Conservation (phyloP, 2,329 filamentous ascomycete genomes). For the Sordariomycetes sp. region DNA sequence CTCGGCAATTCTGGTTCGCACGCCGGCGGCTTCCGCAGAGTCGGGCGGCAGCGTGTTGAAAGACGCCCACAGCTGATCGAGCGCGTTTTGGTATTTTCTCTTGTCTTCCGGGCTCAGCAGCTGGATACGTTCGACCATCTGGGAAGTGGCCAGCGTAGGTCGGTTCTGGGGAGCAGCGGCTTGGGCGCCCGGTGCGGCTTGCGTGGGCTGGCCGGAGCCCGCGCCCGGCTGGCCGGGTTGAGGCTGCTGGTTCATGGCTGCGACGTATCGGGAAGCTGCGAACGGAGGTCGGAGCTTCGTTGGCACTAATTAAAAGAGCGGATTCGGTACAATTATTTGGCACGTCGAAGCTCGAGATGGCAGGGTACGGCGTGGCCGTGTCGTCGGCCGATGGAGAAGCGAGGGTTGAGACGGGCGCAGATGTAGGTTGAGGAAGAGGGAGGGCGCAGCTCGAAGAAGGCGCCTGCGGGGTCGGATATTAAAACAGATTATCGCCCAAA, state of each 20-base stretch:
- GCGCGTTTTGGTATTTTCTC: conserved; percentile 45
- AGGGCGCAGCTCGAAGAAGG: not conserved
- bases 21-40: conserved; percentile 35
- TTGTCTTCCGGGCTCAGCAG: conserved; percentile 45
- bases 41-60: conserved; percentile 36
- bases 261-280: not conserved
- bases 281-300: not conserved
- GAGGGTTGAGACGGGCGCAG: not conserved
- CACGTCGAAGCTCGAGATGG: not conserved
- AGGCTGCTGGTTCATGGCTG: not conserved
- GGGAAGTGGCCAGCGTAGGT: conserved; percentile 36
- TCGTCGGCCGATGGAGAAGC: not conserved
- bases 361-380: not conserved
- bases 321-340: not conserved
- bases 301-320: too few species aligned
- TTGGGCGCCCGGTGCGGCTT: conserved; percentile 10
- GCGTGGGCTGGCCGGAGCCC: conserved; percentile 10
- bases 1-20: conserved; percentile 47
- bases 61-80: conserved; percentile 41
- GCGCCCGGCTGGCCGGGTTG: not conserved
- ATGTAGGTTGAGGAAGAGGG: not conserved
- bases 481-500: not conserved
- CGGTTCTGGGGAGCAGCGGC: conserved; percentile 11
- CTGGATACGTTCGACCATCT: conserved; percentile 37
- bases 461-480: not conserved